Base-by-base conservation (phyloP, 805 yeast genomes). In the Candida rishiriensis region DNA sequence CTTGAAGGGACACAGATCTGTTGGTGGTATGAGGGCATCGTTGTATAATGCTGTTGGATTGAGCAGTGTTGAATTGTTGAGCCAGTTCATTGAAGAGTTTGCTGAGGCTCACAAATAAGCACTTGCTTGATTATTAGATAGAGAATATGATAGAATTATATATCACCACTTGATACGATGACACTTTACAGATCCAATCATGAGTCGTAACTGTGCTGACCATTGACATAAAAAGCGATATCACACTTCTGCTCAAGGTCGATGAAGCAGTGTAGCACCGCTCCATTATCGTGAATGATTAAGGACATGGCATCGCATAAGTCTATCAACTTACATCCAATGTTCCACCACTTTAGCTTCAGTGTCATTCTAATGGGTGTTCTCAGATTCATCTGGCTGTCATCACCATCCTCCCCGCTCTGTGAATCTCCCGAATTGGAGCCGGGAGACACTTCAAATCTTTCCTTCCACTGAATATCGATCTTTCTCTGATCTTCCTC, bases 1-100 rank as follows among this genome's bases (percentile, higher is more conserved):
- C 7, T 74, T 91, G 58, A 87, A 89, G 68, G 98, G 99, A 35
- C 98, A 91, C 67, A 79, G 98, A 64, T 88, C 96, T 3, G 98
- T 91, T 36, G 98, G 98, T 41, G 99, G 99, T 29, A 85, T 93
- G 67, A 83, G 99, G 66, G 90, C 95, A 13, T 89, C 97, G 12
- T 70, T 89, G 43, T 90, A 91, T 66, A 91, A 93, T 59, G 97
- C 98, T 13, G 85, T 93, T 41, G 64, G 81, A 4, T 68, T 78
- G 39, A 72, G 75, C 17, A 78, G 87, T 55, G 83, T 80, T 28
- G 68, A 78, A 49, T 55, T 69, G 44, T 70, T 88, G 52, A 80
- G 73, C 32, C 67, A 71, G 16, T 88, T 76, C 54, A 65, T 86
- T 36, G 65, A 71, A 16, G 72, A 76, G 38, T 88, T 85, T 68